Base-by-base conservation (phyloP, 108 stramenopile species). In the Mediolabrus comicus region DNA sequence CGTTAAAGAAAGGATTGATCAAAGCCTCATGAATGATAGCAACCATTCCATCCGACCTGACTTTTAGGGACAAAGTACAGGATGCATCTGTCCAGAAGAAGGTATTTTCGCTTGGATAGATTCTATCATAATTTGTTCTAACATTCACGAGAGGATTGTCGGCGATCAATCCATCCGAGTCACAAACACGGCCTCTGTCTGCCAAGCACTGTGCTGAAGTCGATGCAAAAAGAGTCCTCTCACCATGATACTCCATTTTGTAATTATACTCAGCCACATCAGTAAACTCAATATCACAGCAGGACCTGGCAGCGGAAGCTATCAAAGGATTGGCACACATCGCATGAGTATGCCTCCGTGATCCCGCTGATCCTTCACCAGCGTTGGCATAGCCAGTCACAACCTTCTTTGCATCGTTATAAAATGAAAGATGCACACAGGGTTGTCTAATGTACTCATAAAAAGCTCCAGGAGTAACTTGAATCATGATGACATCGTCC, bases 381-480 rank as follows among this genome's bases (percentile, higher is more conserved):
- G 33, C 24, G 0, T 22, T 3, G 17, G 57, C 11, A 24, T 59
- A 59, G 51, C 77, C 77, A 25, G 67, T 74, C 7, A 81, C 66
- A 30, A 81, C 66, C 36, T 65, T 70, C 53, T 53, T 71, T 13
- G 46, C 70, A 61, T 73, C 59, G 17, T 77, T 76, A 55, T 55
- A 75, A 55, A 80, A 82, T 2, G 74, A 52, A 35, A 75, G 79
- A 8, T 86, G 60, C 1, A 83, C 83, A 62, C 86, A 89, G 2
- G 84, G 65, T n/a, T 53, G 71, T 4, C 69, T 71, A 22, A 74
- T 31, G 53, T 81, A 86, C 61, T 89, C 84, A 60, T 85, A 89
- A 63, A 77, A 85, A 3, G 84, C 56, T 28, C 79, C 84, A 25
- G 65, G 73, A 11, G 62, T 63, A 8, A 89, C 82, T 59, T 87